A percentile compares a stretch with the other conserved stretches of the same genome.
Evolutionary conservation across 208 protist species (phyloP).

Genomic region (Strigomonas galati): DNA sequence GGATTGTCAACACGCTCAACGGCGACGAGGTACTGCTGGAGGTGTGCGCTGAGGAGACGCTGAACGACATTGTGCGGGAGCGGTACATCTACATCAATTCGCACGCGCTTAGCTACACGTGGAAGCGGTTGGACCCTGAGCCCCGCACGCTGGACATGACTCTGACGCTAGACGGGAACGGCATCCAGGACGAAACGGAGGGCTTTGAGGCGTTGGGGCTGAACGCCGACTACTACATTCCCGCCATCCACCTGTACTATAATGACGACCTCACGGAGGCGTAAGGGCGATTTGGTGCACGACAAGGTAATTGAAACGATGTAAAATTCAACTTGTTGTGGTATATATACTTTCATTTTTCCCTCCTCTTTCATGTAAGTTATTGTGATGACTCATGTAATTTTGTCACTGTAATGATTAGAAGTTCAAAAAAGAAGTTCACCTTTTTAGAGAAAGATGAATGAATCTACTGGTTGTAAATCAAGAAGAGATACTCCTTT

Average conservation of each 20-base stretch:
- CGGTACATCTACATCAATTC: constrained; percentile 87
- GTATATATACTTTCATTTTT: constrained; percentile 11
- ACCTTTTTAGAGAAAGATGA: background rate
- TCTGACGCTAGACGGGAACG: constrained; percentile 89
- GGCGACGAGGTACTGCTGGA: constrained; percentile 85
- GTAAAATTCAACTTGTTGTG: constrained; percentile 1
- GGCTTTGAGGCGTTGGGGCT: constrained; percentile 87
- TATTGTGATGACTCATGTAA: background rate
- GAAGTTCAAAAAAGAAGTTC: too few species aligned
- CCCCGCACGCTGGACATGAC: constrained; percentile 83
- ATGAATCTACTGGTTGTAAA: background rate
- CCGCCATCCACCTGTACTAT: constrained; percentile 92
- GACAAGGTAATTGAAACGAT: background rate
- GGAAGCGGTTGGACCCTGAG: constrained; percentile 80
- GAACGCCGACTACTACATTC: constrained; percentile 91
- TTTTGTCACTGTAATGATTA: too few species aligned
- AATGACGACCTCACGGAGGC: constrained; percentile 92
- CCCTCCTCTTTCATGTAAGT: constrained; percentile 6
- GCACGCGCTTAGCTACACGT: constrained; percentile 92
- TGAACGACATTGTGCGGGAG: constrained; percentile 87
- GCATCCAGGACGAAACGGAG: constrained; percentile 86
- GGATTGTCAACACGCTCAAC: constrained; percentile 91
- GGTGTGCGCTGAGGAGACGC: constrained; percentile 91
- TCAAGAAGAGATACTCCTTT: constrained; percentile 11
- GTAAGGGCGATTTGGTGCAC: constrained; percentile 17